Evolutionary conservation across 169 alveolate genomes (phyloP).

Genomic region (Plasmodium adleri): DNA sequence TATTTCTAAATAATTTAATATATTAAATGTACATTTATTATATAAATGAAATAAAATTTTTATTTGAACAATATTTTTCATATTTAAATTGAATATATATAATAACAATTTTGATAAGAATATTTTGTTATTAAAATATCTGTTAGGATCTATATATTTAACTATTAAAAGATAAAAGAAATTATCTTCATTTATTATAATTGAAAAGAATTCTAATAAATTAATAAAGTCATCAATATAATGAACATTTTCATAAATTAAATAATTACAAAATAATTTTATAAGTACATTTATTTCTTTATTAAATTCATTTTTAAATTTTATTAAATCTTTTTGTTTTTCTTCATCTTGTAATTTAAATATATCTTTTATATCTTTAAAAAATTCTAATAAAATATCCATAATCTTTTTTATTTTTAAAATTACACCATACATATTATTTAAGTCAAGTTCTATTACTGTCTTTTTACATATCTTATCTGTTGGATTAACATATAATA

Average conservation of each 20-base stretch:
- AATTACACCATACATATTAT: constrained; percentile 33
- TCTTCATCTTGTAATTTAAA: not conserved
- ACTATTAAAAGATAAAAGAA: constrained; percentile 15
- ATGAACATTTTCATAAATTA: constrained; percentile 42
- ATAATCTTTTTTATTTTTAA: constrained; percentile 50
- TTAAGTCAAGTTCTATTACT: constrained; percentile 8
- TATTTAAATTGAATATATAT: constrained; percentile 27
- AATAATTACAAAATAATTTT: constrained; percentile 48
- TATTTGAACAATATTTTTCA: constrained; percentile 50
- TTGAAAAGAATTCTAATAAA: constrained; percentile 43
- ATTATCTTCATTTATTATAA: constrained; percentile 17
- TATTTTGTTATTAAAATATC: constrained; percentile 23
- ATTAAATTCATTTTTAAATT: constrained; percentile 16
- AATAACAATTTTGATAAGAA: constrained; percentile 46
- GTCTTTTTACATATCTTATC: not conserved
- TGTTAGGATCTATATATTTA: constrained; percentile 16
- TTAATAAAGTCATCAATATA: constrained; percentile 61
- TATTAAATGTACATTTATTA: constrained; percentile 34
- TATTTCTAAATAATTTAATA: constrained; percentile 23
- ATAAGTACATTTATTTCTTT: constrained; percentile 25
- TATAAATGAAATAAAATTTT: constrained; percentile 40
- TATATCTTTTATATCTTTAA: constrained; percentile 40
- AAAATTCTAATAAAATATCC: constrained; percentile 51
- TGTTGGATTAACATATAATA: not conserved
- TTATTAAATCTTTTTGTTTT: not conserved